These are phyloP conservation scores for Tillandsia fasciculata DNA, from an alignment of 176 grass and related monocot genomes.

Conservation along the genomic window DNA sequence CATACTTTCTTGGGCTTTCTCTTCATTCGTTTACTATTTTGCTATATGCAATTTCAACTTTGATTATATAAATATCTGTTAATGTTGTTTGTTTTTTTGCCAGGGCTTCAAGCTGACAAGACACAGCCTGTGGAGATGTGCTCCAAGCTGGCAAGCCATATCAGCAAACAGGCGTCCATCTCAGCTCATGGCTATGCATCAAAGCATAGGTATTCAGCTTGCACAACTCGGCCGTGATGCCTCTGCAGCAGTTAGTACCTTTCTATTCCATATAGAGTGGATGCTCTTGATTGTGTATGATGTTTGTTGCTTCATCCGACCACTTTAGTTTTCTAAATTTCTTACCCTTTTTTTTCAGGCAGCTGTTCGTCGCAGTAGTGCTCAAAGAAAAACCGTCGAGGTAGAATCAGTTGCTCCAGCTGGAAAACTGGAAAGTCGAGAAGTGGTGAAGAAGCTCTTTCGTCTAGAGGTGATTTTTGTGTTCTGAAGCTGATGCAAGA, in stretches of 20 bases:
- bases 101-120: constrained; percentile 76
- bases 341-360: constrained; percentile 39
- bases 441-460: constrained; percentile 59
- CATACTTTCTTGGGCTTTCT: neutral
- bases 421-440: constrained; percentile 44
- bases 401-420: constrained; percentile 59
- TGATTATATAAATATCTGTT: neutral
- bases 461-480: constrained; percentile 43
- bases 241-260: constrained; percentile 37
- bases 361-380: constrained; percentile 39
- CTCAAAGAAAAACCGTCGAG: constrained; percentile 44
- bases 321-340: constrained; percentile 16
- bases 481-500: neutral
- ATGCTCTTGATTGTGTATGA: neutral
- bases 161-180: constrained; percentile 47
- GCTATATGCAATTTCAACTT: neutral
- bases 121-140: constrained; percentile 45
- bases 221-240: constrained; percentile 63
- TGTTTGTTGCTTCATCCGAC: constrained; percentile 17
- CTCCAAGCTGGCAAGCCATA: constrained; percentile 58
- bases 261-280: constrained; percentile 14
- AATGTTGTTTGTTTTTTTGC: neutral
- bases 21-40: neutral
- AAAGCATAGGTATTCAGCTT: constrained; percentile 66
- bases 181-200: constrained; percentile 63